phyloP scores from a whole-genome alignment of 768 basidiomycete genomes.

The Hydnum rufescens region DNA sequence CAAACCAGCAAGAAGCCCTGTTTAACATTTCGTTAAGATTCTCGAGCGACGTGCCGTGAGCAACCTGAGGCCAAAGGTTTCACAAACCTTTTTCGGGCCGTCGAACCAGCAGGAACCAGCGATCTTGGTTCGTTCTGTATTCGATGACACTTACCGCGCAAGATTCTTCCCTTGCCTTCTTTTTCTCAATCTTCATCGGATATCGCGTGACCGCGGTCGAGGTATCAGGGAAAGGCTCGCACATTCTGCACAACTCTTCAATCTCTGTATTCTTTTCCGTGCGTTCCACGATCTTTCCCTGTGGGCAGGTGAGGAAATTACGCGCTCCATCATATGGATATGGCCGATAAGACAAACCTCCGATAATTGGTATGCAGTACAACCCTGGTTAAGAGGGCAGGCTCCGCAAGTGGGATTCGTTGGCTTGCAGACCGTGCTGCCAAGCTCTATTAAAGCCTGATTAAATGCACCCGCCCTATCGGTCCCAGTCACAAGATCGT shows the following conservation, averaged over 20 bases:
- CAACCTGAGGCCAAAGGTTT: not conserved
- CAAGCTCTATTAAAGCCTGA: conserved; percentile 86
- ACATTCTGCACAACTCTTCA: conserved; percentile 56
- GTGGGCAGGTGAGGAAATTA: not conserved
- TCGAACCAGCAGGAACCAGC: conserved; percentile 58
- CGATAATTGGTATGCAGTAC: conserved; percentile 34
- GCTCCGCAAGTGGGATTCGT: conserved; percentile 50
- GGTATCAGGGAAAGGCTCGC: conserved; percentile 30
- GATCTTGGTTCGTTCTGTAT: conserved; percentile 31
- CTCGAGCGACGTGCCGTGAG: not conserved
- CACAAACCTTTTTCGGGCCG: conserved; percentile 59
- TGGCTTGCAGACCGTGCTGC: conserved; percentile 81
- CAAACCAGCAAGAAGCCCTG: conserved; percentile 78
- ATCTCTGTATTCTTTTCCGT: conserved; percentile 32
- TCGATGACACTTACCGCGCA: conserved; percentile 76
- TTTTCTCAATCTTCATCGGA: conserved; percentile 71
- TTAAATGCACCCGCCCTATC: conserved; percentile 66
- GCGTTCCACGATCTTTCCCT: conserved; percentile 3
- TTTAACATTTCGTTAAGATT: too few relatives aligned
- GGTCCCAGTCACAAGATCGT: conserved; percentile 37
- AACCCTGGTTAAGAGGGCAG: conserved; percentile 56
- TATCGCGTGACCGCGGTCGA: conserved; percentile 39
- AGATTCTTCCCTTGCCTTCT: conserved; percentile 66
- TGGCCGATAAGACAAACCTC: not conserved
- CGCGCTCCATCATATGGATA: not conserved